Conservation (phyloP, 2,329 filamentous ascomycete species). For the Phialophora tarda region DNA sequence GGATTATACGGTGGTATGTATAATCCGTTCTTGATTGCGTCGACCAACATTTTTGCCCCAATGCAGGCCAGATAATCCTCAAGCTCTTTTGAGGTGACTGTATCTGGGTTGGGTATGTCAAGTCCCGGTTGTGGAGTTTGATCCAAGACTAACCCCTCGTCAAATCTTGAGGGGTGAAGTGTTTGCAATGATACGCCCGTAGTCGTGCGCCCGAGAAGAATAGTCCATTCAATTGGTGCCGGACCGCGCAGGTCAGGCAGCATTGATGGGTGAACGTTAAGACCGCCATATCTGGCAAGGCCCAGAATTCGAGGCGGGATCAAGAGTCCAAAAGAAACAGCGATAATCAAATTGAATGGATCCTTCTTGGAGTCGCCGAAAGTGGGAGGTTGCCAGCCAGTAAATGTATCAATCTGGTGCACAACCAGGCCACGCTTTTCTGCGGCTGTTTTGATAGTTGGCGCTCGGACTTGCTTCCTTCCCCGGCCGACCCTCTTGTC, state of each 20-base stretch:
- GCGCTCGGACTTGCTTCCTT: conserved; percentile 68
- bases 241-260: conserved; percentile 77
- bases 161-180: conserved; percentile 75
- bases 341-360: conserved; percentile 76
- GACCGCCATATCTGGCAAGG: conserved; percentile 75
- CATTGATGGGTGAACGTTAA: conserved; percentile 93
- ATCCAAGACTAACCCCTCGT: conserved; percentile 75
- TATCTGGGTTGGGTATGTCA: conserved; percentile 58
- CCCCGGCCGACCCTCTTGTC: conserved; percentile 79
- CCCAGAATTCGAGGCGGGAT: conserved; percentile 77
- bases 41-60: conserved; percentile 74
- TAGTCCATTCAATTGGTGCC: conserved; percentile 83
- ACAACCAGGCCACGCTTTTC: conserved; percentile 67
- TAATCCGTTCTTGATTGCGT: conserved; percentile 65
- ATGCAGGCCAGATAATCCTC: conserved; percentile 62
- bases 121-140: conserved; percentile 68
- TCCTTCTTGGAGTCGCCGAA: conserved; percentile 45
- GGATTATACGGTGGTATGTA: conserved; percentile 68
- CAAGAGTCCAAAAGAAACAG: conserved; percentile 92
- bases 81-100: conserved; percentile 62
- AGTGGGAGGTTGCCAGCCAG: conserved; percentile 71
- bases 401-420: conserved; percentile 82
- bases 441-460: conserved; percentile 74
- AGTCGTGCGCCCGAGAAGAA: conserved; percentile 64
- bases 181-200: conserved; percentile 89